Conservation (phyloP, 2,329 filamentous ascomycete species). For the Hypoxylon rubiginosum region DNA sequence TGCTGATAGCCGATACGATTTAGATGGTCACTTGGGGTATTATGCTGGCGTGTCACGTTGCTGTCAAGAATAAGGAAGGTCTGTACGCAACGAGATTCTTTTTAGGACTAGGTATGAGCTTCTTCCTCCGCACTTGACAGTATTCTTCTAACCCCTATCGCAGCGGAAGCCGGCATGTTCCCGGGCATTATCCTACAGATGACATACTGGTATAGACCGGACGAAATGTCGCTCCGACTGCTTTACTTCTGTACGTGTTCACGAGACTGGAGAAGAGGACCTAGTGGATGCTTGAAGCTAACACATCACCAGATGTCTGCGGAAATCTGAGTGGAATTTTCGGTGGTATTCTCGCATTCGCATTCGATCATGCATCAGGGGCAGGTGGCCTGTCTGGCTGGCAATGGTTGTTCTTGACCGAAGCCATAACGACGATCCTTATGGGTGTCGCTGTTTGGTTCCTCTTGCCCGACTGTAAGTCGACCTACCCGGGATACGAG, state of each 20-base stretch:
- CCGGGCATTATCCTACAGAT: conserved; percentile 60
- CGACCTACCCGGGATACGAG: neutral
- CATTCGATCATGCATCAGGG: conserved; percentile 47
- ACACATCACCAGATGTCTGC: conserved; percentile 45
- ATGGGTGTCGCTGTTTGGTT: conserved; percentile 65
- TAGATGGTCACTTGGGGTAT: conserved; percentile 57
- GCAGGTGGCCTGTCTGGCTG: conserved; percentile 49
- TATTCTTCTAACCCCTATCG: neutral
- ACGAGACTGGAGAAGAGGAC: no score
- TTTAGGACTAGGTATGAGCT: conserved; percentile 52
- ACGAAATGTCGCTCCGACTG: conserved; percentile 61
- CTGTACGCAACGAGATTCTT: conserved; percentile 56
- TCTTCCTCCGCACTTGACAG: no score
- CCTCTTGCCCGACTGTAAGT: conserved; percentile 65
- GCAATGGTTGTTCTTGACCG: conserved; percentile 57
- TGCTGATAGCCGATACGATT: neutral
- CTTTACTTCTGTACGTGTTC: conserved; percentile 59
- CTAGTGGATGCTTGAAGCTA: conserved; percentile 2
- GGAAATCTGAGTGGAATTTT: conserved; percentile 51
- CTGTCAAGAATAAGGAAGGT: conserved; percentile 55
- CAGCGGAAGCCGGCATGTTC: conserved; percentile 58
- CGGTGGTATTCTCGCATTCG: conserved; percentile 43
- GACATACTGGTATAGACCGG: conserved; percentile 63
- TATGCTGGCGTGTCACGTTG: conserved; percentile 52
- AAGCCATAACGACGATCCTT: conserved; percentile 62